Evolutionary conservation across 2,329 filamentous ascomycete genomes (phyloP).

Genomic region (Samsoniella hepiali): DNA sequence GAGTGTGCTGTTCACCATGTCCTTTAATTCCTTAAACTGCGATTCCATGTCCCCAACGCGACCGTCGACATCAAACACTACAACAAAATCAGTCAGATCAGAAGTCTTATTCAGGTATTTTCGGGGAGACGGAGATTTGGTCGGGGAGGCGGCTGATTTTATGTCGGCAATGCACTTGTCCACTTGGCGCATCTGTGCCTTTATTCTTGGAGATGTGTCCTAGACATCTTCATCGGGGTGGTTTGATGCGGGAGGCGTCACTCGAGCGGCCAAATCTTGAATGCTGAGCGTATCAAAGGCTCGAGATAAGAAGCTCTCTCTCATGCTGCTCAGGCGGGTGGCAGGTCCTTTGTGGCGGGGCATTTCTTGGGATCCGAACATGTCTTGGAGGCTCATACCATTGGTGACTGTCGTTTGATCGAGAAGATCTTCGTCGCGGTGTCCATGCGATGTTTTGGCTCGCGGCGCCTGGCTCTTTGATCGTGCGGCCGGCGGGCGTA

Average conservation of each 20-base stretch:
- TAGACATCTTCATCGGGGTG: not conserved
- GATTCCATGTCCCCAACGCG: conserved; percentile 73
- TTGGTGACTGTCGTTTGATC: conserved; percentile 33
- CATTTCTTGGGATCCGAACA: no score
- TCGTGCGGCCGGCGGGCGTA: conserved; percentile 46
- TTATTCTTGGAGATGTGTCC: conserved; percentile 23
- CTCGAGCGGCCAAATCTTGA: conserved; percentile 42
- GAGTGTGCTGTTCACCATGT: conserved; percentile 67
- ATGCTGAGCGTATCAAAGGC: conserved; percentile 41
- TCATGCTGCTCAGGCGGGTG: no score
- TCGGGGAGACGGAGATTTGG: conserved; percentile 44
- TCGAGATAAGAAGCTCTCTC: conserved; percentile 21
- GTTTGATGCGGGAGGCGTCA: conserved; percentile 30
- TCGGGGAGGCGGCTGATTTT: conserved; percentile 37
- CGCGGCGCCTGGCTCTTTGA: conserved; percentile 37
- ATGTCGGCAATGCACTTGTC: conserved; percentile 32
- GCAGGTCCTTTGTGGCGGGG: no score
- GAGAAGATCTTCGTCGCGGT: conserved; percentile 37
- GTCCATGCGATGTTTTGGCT: conserved; percentile 41
- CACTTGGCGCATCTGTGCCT: conserved; percentile 32
- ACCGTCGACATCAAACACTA: conserved; percentile 73
- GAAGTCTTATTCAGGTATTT: conserved; percentile 63
- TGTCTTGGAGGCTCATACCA: conserved; percentile 31
- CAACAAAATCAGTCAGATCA: conserved; percentile 60
- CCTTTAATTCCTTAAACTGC: conserved; percentile 68